Evolutionary conservation across 2,329 filamentous ascomycete genomes (phyloP).

Genomic region (Colletotrichum sublineola): DNA sequence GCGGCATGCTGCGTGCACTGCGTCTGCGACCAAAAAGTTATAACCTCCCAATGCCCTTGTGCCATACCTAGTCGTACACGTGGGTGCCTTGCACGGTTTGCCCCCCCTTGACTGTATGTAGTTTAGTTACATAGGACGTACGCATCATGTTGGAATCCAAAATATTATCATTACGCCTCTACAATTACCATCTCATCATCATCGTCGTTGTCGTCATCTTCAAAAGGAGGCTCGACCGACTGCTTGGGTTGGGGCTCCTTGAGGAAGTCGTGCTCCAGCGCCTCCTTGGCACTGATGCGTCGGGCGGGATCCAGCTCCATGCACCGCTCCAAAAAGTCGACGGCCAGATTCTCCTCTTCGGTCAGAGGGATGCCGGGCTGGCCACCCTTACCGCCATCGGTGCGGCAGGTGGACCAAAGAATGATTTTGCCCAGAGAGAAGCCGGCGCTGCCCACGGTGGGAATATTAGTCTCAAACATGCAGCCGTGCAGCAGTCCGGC

Average conservation of each 20-base stretch:
- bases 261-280: constrained; percentile 80
- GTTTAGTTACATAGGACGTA: background rate
- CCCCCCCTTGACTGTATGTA: background rate
- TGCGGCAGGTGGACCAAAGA: constrained; percentile 90
- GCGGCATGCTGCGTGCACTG: background rate
- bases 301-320: constrained; percentile 82
- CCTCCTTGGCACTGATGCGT: constrained; percentile 81
- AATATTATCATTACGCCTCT: constrained; percentile 37
- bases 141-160: background rate
- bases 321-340: constrained; percentile 78
- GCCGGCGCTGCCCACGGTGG: constrained; percentile 86
- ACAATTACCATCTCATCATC: constrained; percentile 70
- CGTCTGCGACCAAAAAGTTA: background rate
- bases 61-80: constrained; percentile 9
- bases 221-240: constrained; percentile 5
- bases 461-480: constrained; percentile 92
- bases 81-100: background rate
- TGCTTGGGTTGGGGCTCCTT: constrained; percentile 51
- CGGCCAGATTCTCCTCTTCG: constrained; percentile 78
- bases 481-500: constrained; percentile 89
- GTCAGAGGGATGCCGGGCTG: constrained; percentile 65
- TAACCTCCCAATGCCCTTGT: background rate
- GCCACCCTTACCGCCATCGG: constrained; percentile 66
- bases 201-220: constrained; percentile 47
- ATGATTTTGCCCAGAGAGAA: constrained; percentile 95